Evolutionary conservation across 2,329 filamentous ascomycete genomes (phyloP), one percentile per base, ranked within the genome.

Genomic region (Venturia nashicola): DNA sequence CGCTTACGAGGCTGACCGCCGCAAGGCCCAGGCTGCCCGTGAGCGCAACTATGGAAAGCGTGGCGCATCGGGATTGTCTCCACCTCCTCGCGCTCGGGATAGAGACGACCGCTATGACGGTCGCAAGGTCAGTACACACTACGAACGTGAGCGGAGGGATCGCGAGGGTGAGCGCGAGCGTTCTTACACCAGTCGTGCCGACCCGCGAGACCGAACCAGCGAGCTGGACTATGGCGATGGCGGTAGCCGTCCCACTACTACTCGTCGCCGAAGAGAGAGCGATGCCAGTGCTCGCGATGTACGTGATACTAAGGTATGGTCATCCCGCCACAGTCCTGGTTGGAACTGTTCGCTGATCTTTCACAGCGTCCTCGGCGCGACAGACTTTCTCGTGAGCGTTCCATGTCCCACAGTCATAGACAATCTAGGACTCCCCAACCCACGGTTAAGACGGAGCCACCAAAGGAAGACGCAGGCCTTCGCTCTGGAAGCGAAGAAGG

Each of bases 401-500:
- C 84, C 71, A 84, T 76, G 66, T 76, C 76, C 61, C 80, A 79
- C 69, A 80, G 79, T 72, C 84, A 87, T 32, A 42, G 42, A n/a
- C 34, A 46, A 51, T 61, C 65, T 60, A 71, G 74, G 72, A 68
- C 79, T 78, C 71, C 78, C 80, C 71, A 82, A 80, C 72, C 80
- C 73, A 86, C 80, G 75, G 83, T 82, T 61, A 82, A 83, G 51
- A 78, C 73, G 34, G 65, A 71, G 44, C 67, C 70, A 20, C 64
- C 69, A 60, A 78, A 80, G 68, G 77, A 83, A 65, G 86, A 89
- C 68, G 79, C 85, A 61, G 79, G 81, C 64, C 80, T 91, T 64
- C 87, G 89, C 71, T 93, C 89, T 65, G 94, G 94, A 62, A 97
- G 92, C 72, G 94, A 99, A 77, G 94, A 99, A 76, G 94, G 94